A percentile compares a stretch with the other conserved stretches of the same genome.
Conservation (phyloP, 2,329 filamentous ascomycete species). For the Aspergillus thermomutatus region DNA sequence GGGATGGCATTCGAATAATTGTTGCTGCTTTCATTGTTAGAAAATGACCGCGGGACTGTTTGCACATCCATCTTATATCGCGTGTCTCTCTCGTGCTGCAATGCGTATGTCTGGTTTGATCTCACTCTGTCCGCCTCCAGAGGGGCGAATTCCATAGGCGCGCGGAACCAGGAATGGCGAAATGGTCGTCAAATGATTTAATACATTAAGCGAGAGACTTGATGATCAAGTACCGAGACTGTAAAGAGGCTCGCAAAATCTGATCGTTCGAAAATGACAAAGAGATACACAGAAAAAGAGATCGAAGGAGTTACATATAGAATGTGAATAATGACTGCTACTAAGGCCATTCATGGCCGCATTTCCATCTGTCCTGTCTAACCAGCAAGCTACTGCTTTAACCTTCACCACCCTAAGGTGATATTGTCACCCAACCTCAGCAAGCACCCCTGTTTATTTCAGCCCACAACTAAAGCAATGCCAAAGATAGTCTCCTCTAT, state of each 20-base stretch:
- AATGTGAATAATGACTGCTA: not conserved
- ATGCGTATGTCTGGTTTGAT: not conserved
- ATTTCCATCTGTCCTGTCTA: too few species aligned
- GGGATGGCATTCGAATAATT: not conserved
- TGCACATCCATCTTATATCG: slow-evolving; percentile 10
- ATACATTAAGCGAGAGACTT: not conserved
- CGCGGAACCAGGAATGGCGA: not conserved
- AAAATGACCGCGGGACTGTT: slow-evolving; percentile 8
- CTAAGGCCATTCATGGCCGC: not conserved
- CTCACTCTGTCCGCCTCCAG: not conserved
- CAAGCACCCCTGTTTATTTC: too few species aligned
- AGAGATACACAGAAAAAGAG: not conserved
- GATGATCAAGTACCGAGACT: not conserved
- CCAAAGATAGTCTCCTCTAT: too few species aligned
- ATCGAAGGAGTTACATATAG: not conserved
- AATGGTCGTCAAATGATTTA: not conserved
- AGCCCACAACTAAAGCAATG: too few species aligned
- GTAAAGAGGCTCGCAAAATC: not conserved
- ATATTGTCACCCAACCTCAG: too few species aligned
- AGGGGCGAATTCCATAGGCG: not conserved
- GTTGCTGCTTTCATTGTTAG: slow-evolving; percentile 6
- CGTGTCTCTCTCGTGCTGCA: slow-evolving; percentile 9
- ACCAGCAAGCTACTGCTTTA: too few species aligned
- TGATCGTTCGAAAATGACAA: not conserved
- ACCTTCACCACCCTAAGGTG: too few species aligned